Base-by-base conservation (phyloP, 768 basidiomycete genomes). In the Austroboletus festivus region DNA sequence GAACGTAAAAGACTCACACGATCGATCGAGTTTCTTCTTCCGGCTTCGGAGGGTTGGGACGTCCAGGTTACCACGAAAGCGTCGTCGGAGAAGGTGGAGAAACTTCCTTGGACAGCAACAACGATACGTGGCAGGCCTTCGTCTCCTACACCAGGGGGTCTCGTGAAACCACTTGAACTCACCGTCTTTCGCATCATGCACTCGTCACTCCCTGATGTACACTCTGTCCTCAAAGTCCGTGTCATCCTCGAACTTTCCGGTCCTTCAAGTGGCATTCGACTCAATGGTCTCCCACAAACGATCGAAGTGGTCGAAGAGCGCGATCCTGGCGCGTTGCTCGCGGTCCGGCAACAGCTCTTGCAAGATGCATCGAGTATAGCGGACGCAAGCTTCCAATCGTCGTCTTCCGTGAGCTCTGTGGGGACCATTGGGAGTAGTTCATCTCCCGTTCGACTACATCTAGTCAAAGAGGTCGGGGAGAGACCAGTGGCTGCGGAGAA, bases 231-330 rank as follows among this genome's bases (percentile, higher is more conserved):
- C 48, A 90, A 92, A 70, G 87, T 93, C 47, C 79, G 79, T 47
- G 70, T 93, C 21, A 77, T 82, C 18, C 79, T 96, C 54, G 93
- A 96, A 65, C 77, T 86, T 8, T 89, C 93, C 43, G 73, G 86
- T 38, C 77, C 85, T 2, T 83, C 84, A 4, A 81, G 80, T 54
- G 87, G 86, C 33, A 73, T 97, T 8, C 77, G 94, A 38, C 74
- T 99, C 35, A 98, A 99, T 58, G 94, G 94, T 2, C 71, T 91
- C 13, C 82, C 85, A 4, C 86, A 87, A 56, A 64, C 74, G 7
- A 77, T 92, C 51, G 75, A 82, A 49, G 74, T 79, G 35, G 59
- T 81, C 10, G 84, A 90, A 60, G 81, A 83, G 46, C 77, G 86
- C 24, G 81, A 89, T 64, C 82, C 83, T 1, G 72, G 75, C 3